Evolutionary conservation across 129 eudicot genomes (phyloP).

Genomic region (Flaveria trinervia): DNA sequence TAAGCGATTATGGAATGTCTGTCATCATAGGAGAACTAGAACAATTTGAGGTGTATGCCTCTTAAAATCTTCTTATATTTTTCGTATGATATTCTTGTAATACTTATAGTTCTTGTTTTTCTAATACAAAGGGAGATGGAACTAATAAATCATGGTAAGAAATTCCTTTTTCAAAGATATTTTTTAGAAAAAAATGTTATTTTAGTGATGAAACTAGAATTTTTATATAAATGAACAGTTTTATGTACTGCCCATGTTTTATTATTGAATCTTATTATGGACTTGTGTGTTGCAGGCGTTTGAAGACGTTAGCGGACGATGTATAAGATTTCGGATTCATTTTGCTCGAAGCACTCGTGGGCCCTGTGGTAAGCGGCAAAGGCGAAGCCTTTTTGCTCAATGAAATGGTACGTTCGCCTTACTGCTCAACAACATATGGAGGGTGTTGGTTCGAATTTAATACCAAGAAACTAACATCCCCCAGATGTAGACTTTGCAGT

Average conservation of each 20-base stretch:
- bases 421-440: background rate
- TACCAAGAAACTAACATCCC: no score
- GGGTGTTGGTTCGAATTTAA: conserved; percentile 3
- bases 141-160: conserved; percentile 63
- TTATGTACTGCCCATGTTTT: no score
- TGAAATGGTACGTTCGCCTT: conserved; percentile 64
- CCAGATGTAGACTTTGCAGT: no score
- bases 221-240: no score
- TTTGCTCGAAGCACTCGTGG: conserved; percentile 78
- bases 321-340: conserved; percentile 83
- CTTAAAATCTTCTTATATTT: conserved; percentile 21
- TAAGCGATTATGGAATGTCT: conserved; percentile 86
- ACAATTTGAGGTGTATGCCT: conserved; percentile 45
- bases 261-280: background rate
- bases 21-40: conserved; percentile 71
- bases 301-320: conserved; percentile 64
- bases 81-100: background rate
- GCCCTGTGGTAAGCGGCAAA: conserved; percentile 66
- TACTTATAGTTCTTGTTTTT: conserved; percentile 25
- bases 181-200: no score
- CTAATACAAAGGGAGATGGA: conserved; percentile 54
- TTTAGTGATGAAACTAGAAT: no score
- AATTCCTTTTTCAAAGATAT: background rate
- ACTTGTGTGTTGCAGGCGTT: conserved; percentile 50
- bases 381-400: conserved; percentile 75